Percentiles rank a stretch among this genome's conserved stretches.
These are phyloP conservation scores for Ceratobasidium theobromae DNA, from an alignment of 1,284 basidiomycete species.

Conservation along the genomic window DNA sequence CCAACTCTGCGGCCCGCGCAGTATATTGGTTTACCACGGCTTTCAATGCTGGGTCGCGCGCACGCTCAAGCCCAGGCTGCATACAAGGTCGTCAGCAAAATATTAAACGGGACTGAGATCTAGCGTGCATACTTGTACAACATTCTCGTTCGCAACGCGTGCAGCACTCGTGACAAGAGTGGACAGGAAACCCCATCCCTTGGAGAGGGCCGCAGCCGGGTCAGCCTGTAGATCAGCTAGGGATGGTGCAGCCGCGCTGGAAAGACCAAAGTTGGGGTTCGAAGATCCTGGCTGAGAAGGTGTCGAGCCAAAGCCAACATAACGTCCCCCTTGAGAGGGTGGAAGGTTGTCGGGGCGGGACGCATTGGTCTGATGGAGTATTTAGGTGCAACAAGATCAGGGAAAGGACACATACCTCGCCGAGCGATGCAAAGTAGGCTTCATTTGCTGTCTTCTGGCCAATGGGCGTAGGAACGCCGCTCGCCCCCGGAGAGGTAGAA, in stretches of 20 bases:
- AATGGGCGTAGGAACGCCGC: conserved; percentile 46
- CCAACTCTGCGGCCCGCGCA: conserved; percentile 58
- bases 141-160: conserved; percentile 70
- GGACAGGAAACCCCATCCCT: conserved; percentile 83
- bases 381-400: conserved; percentile 13
- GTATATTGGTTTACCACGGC: conserved; percentile 68
- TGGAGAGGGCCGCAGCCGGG: conserved; percentile 72
- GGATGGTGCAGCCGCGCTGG: conserved; percentile 69
- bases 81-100: neutral
- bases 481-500: conserved; percentile 46
- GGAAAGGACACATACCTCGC: conserved; percentile 45
- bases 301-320: conserved; percentile 80
- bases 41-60: conserved; percentile 73
- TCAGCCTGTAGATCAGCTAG: conserved; percentile 76
- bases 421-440: conserved; percentile 70
- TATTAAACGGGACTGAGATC: neutral
- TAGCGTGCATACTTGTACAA: conserved; percentile 55
- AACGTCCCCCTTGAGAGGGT: conserved; percentile 82
- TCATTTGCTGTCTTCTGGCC: conserved; percentile 77
- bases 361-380: conserved; percentile 54
- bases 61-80: conserved; percentile 68
- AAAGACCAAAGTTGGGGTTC: conserved; percentile 62
- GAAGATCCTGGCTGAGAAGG: conserved; percentile 55
- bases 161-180: conserved; percentile 71
- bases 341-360: conserved; percentile 67